A percentile compares a stretch with the other conserved stretches of the same genome.
These are phyloP conservation scores for Arbutus unedo DNA, from an alignment of 148 eudicot genomes.

Conservation along the genomic window DNA sequence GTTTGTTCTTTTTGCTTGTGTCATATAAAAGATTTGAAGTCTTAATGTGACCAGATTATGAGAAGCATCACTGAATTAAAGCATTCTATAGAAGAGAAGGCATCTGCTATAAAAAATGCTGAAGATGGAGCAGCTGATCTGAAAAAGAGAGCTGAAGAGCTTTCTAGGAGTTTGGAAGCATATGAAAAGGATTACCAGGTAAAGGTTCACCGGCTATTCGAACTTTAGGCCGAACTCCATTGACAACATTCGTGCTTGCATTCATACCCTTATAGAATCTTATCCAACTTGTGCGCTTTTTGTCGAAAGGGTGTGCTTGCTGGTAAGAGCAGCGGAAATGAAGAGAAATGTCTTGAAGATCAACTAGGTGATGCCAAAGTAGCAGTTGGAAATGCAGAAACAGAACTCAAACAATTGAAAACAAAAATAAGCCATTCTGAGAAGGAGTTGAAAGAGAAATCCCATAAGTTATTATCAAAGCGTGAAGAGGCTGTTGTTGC, in stretches of 20 bases:
- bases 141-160: conserved; percentile 54
- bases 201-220: neutral
- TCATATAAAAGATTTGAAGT: neutral
- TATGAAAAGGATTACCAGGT: conserved; percentile 90
- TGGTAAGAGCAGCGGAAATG: conserved; percentile 88
- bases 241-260: neutral
- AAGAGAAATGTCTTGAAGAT: conserved; percentile 96
- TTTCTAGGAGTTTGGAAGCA: conserved; percentile 66
- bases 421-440: conserved; percentile 77
- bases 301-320: conserved; percentile 79
- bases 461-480: conserved; percentile 58
- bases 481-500: conserved; percentile 74
- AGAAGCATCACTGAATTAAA: conserved; percentile 71
- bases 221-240: neutral
- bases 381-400: conserved; percentile 82
- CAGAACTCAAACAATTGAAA: conserved; percentile 82
- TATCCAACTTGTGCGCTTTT: neutral
- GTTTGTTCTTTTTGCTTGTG: neutral
- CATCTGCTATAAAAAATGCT: conserved; percentile 66
- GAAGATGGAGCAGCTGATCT: conserved; percentile 96
- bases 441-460: conserved; percentile 84
- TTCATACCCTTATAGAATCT: neutral
- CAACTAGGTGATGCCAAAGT: conserved; percentile 90
- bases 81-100: conserved; percentile 68
- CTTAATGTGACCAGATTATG: conserved; percentile 46